These are phyloP conservation scores for Saccharum hybrid DNA, from an alignment of 202 grass and related monocot genomes.

Conservation along the genomic window DNA sequence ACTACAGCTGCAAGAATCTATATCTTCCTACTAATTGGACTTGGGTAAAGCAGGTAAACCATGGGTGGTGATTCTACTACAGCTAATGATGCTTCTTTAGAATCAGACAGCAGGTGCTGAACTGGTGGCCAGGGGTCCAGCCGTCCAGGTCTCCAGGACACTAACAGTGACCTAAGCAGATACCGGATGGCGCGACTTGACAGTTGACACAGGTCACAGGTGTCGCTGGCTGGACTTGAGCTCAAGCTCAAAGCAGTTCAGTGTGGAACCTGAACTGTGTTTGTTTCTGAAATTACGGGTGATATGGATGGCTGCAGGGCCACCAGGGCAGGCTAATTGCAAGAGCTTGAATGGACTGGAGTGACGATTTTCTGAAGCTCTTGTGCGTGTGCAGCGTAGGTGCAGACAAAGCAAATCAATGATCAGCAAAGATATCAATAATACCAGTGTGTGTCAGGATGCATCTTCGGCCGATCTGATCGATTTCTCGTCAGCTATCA, in stretches of 20 bases:
- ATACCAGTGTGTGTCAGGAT: not conserved
- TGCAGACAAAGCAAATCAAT: constrained; percentile 19
- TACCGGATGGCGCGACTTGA: not conserved
- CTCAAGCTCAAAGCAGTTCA: not conserved
- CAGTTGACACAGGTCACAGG: not conserved
- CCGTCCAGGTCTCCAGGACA: not conserved
- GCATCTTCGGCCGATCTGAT: constrained; percentile 30
- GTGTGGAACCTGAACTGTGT: not conserved
- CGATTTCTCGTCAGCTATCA: constrained; percentile 28
- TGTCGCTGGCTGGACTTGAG: not conserved
- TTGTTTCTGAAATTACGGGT: not conserved
- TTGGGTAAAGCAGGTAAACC: not conserved
- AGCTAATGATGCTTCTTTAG: constrained; percentile 30
- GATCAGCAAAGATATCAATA: constrained; percentile 18
- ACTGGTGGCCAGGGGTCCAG: not conserved
- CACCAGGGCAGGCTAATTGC: not conserved
- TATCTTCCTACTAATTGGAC: not conserved
- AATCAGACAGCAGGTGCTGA: constrained; percentile 8
- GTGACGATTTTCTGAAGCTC: constrained; percentile 10
- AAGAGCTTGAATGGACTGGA: not conserved
- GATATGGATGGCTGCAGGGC: not conserved
- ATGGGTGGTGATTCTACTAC: constrained; percentile 16
- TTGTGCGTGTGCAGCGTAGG: constrained; percentile 2
- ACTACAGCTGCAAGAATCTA: constrained; percentile 7
- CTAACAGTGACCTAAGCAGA: constrained; percentile 23